phyloP scores from a whole-genome alignment of 495 filamentous ascomycete genomes.

The Cercophora samala region DNA sequence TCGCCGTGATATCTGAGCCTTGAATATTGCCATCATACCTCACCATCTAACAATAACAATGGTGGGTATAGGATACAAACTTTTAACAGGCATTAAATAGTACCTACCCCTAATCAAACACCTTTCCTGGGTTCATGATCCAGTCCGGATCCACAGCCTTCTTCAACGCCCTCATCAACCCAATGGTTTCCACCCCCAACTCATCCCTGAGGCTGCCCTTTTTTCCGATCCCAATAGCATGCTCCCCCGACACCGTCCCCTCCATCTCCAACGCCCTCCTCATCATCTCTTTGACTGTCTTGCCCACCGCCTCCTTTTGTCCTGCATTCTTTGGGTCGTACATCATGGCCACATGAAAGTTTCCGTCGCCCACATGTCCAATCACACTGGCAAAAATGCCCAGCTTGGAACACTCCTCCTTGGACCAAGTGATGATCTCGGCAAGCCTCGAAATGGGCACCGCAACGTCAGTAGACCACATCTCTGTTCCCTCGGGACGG shows the following conservation, averaged over 20 bases:
- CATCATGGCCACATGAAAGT: conserved; percentile 38
- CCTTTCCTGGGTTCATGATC: conserved; percentile 40
- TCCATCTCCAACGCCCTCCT: conserved; percentile 36
- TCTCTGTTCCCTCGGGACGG: conserved; percentile 48
- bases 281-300: conserved; percentile 34
- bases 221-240: conserved; percentile 39
- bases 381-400: conserved; percentile 68
- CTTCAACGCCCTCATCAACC: conserved; percentile 35
- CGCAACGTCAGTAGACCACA: conserved; percentile 70
- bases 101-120: conserved; percentile 33
- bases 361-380: conserved; percentile 63
- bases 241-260: conserved; percentile 39
- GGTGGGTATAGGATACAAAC: no score
- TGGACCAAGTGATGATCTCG: conserved; percentile 66
- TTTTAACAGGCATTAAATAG: no score
- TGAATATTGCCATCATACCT: no score
- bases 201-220: conserved; percentile 33
- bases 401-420: conserved; percentile 56
- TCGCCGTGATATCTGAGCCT: no score
- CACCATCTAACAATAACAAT: no score
- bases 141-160: conserved; percentile 32
- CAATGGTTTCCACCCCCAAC: conserved; percentile 31
- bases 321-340: conserved; percentile 27
- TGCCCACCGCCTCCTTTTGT: conserved; percentile 25
- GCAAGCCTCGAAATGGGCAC: conserved; percentile 66